Evolutionary conservation across 2,329 filamentous ascomycete species (phyloP).

Genomic region (Aspergillus clavatus): DNA sequence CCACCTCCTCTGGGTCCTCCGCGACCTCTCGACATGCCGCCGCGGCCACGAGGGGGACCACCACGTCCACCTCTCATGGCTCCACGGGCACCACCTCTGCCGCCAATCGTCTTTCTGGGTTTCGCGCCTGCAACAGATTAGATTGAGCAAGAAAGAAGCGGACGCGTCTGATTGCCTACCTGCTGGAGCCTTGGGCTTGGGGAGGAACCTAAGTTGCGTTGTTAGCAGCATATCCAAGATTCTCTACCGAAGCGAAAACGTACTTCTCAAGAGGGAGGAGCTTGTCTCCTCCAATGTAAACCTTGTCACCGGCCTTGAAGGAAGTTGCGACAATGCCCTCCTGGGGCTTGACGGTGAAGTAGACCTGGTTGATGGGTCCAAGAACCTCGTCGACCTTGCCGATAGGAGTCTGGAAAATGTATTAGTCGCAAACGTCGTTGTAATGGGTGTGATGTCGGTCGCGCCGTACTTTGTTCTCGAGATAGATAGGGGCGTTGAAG

Average conservation of each 20-base stretch:
- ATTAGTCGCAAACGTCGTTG: constrained; percentile 13
- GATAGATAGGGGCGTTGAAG: constrained; percentile 98
- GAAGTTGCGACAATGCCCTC: constrained; percentile 92
- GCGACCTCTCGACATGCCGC: constrained; percentile 53
- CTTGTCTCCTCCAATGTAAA: constrained; percentile 94
- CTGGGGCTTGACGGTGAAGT: constrained; percentile 95
- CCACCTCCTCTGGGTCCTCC: constrained; percentile 46
- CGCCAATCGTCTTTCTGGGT: constrained; percentile 64
- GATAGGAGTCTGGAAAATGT: constrained; percentile 61
- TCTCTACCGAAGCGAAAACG: constrained; percentile 2
- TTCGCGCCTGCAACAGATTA: constrained; percentile 52
- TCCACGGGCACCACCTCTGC: constrained; percentile 45
- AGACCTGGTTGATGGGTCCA: constrained; percentile 94
- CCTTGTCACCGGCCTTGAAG: constrained; percentile 95
- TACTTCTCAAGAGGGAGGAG: constrained; percentile 84
- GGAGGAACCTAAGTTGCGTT: constrained; percentile 63
- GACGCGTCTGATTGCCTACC: constrained; percentile 31
- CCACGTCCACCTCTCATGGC: constrained; percentile 43
- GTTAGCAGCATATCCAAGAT: constrained; percentile 13
- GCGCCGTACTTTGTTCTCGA: constrained; percentile 82
- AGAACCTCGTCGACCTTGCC: constrained; percentile 98
- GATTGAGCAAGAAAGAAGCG: constrained; percentile 7
- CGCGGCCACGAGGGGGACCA: constrained; percentile 38
- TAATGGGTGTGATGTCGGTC: neutral
- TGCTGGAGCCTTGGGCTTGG: constrained; percentile 75